phyloP scores from a whole-genome alignment of 768 basidiomycete species.

The Porpolomopsis calyptriformis region DNA sequence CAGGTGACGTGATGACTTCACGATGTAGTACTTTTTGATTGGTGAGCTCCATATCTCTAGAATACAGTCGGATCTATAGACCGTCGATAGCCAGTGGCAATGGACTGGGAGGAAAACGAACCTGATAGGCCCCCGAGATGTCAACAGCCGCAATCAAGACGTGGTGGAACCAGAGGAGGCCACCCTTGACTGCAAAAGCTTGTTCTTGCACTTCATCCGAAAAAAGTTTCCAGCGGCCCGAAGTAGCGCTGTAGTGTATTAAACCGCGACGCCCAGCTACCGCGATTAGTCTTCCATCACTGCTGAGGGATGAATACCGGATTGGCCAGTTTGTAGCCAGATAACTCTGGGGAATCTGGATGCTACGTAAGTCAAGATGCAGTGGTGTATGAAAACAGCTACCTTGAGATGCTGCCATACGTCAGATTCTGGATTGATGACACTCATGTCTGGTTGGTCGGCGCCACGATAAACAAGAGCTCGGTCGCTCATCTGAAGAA shows the following conservation, averaged over 20 bases:
- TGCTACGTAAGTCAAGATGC: background rate
- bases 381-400: slow-evolving; percentile 4
- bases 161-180: slow-evolving; percentile 93
- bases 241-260: slow-evolving; percentile 87
- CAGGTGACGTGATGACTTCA: slow-evolving; percentile 63
- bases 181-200: slow-evolving; percentile 79
- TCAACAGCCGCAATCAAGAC: slow-evolving; percentile 89
- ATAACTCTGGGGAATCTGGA: slow-evolving; percentile 74
- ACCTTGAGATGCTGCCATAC: slow-evolving; percentile 98
- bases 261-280: slow-evolving; percentile 86
- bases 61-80: slow-evolving; percentile 79
- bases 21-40: slow-evolving; percentile 77
- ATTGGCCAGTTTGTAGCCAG: slow-evolving; percentile 90
- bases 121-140: slow-evolving; percentile 68
- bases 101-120: slow-evolving; percentile 19
- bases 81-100: background rate
- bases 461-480: slow-evolving; percentile 90
- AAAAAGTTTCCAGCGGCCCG: slow-evolving; percentile 93
- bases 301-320: slow-evolving; percentile 80
- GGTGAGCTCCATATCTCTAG: slow-evolving; percentile 79
- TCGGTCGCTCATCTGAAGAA: slow-evolving; percentile 91
- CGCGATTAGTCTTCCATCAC: slow-evolving; percentile 84
- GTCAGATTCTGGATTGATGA: slow-evolving; percentile 95
- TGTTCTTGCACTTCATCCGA: slow-evolving; percentile 73
- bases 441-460: slow-evolving; percentile 95